Base-by-base conservation (phyloP, 805 yeast species). In the Zygoascus bituminiphila region DNA sequence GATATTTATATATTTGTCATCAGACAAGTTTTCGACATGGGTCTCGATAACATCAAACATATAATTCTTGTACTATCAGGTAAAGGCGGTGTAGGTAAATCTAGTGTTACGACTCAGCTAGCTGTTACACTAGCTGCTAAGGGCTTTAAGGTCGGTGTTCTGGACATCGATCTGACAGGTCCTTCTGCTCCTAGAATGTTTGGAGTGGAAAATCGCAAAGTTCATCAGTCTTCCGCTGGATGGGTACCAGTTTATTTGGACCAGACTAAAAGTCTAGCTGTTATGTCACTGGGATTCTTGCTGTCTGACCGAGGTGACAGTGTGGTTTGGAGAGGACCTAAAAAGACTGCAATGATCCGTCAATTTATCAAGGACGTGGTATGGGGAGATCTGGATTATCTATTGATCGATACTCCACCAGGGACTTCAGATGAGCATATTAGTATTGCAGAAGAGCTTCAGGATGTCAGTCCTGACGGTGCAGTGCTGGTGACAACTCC, bases 381-480 rank as follows among this genome's bases (percentile, higher is more conserved):
- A 24, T 93, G 99, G 99, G 96, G 88, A 0, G 76, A 74, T 17
- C 69, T 75, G 23, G 79, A 87, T 48, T 91, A 85, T 61, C 67
- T 91, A 48, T 67, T 93, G 26, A 88, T 93, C 5, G 99, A 93
- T 63, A 93, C 99, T 0, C 99, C 99, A 0, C 99, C 99, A 0
- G 99, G 99, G 0, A 93, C 99, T 0, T 84, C 96, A 0, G 99
- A 93, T 65, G 99, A 93, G 63, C 99, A 93, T 63, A 93, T 93
- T 35, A 88, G 96, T 3, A 84, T 94, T 35, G 97, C 97, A 4
- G 98, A 93, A 61, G 95, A 88, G 64, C 72, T 93, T 37, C n/a
- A 12, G 12, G 42, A 20, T 15, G 80, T 81, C 0, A 73, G 74
- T 23, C 88, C 91, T 1, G 96, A 88, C 57, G 98, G 98, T 0